Percentiles rank a stretch among this genome's conserved stretches.
Conservation (phyloP, 169 alveolate species). For the Ichthyophthirius multifiliis region DNA sequence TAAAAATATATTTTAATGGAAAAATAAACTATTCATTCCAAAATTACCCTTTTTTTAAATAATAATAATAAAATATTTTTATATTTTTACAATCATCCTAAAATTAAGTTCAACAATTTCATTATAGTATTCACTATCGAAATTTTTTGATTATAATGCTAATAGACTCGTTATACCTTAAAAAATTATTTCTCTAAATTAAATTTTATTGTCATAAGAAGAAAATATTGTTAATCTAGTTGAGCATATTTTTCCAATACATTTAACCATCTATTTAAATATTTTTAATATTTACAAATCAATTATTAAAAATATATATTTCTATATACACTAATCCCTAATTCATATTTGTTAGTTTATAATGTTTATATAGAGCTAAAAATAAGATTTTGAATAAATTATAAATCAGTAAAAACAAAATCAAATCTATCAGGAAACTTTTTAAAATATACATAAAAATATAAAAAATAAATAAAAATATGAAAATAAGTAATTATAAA, state of each 20-base stretch:
- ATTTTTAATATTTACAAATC: too few species aligned
- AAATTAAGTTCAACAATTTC: background rate
- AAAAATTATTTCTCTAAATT: background rate
- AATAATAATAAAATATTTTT: background rate
- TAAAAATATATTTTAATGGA: background rate
- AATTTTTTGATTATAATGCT: background rate
- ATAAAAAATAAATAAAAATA: background rate
- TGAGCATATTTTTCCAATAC: background rate
- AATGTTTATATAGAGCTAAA: background rate
- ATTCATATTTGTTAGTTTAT: background rate
- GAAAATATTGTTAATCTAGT: background rate
- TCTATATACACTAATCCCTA: background rate
- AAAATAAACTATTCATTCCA: background rate
- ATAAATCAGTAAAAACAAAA: background rate
- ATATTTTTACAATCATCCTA: background rate
- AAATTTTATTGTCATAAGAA: background rate
- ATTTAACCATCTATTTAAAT: background rate
- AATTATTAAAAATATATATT: too few species aligned
- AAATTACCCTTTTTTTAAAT: background rate
- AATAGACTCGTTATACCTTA: background rate
- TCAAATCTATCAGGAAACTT: constrained; percentile 7
- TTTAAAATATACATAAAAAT: too few species aligned
- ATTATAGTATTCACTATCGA: background rate
- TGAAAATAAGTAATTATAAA: too few species aligned
- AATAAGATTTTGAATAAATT: background rate